phyloP scores from a whole-genome alignment of 2,329 filamentous ascomycete species.

The Sporothrix sp. region DNA sequence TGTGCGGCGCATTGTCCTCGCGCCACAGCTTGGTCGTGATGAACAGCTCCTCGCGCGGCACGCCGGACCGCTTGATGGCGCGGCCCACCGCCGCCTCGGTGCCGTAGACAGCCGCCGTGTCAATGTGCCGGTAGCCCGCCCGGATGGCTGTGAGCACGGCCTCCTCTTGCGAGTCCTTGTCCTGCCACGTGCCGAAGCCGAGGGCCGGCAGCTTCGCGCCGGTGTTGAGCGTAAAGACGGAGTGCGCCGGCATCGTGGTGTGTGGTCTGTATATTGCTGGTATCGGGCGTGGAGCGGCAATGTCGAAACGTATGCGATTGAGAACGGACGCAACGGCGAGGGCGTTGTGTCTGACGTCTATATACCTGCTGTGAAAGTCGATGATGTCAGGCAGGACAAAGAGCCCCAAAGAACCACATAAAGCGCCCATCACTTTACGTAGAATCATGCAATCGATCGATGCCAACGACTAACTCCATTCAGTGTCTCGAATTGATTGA shows the following conservation, averaged over 20 bases:
- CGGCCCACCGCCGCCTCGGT: constrained; percentile 54
- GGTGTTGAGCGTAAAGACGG: constrained; percentile 5
- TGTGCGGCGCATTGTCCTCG: constrained; percentile 51
- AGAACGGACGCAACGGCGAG: too few species aligned
- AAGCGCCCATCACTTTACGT: too few species aligned
- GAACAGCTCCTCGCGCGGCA: constrained; percentile 49
- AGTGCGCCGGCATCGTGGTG: neutral
- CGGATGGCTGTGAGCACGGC: constrained; percentile 30
- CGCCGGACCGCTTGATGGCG: constrained; percentile 41
- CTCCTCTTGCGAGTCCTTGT: constrained; percentile 3
- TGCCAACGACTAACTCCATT: too few species aligned
- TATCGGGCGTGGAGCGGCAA: too few species aligned
- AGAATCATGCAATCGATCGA: too few species aligned
- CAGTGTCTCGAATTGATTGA: too few species aligned
- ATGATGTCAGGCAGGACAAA: too few species aligned
- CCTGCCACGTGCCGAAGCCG: constrained; percentile 13
- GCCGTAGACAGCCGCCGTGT: constrained; percentile 53
- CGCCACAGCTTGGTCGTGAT: constrained; percentile 56
- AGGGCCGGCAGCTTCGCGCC: constrained; percentile 13
- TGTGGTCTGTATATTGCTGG: neutral
- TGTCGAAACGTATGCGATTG: too few species aligned
- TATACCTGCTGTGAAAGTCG: too few species aligned
- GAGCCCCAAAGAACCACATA: too few species aligned
- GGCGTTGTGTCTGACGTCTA: too few species aligned
- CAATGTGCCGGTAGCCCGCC: constrained; percentile 44